A percentile compares a stretch with the other conserved stretches of the same genome.
Evolutionary conservation across 2,329 filamentous ascomycete genomes (phyloP).

Genomic region (Penicillium sp.): DNA sequence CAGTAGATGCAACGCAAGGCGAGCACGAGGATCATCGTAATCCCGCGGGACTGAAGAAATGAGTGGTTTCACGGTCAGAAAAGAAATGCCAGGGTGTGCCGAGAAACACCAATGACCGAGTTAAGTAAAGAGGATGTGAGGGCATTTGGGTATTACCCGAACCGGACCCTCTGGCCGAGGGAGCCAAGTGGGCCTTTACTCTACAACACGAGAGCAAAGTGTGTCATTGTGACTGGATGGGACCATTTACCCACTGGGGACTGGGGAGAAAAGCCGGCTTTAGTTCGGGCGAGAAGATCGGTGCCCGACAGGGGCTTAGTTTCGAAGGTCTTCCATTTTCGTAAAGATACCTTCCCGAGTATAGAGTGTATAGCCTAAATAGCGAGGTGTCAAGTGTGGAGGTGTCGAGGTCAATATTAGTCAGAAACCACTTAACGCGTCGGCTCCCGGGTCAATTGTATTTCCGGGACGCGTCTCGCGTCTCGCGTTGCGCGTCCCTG

Average conservation of each 20-base stretch:
- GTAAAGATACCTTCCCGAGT: neutral
- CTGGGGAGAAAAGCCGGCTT: neutral
- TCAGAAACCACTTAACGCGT: constrained; percentile 37
- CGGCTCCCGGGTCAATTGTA: constrained; percentile 12
- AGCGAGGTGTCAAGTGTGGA: neutral
- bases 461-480: constrained; percentile 17
- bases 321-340: neutral
- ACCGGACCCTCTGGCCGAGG: neutral
- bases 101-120: neutral
- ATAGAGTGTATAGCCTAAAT: neutral
- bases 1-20: constrained; percentile 13
- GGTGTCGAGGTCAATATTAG: neutral
- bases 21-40: constrained; percentile 2
- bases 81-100: neutral
- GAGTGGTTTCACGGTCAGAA: neutral
- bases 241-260: neutral
- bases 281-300: neutral
- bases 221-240: neutral
- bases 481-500: constrained; percentile 26
- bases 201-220: neutral
- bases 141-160: constrained; percentile 3
- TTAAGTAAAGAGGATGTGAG: constrained; percentile 1
- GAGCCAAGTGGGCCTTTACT: constrained; percentile 3
- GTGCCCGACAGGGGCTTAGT: neutral
- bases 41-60: neutral